A percentile compares a stretch with the other conserved stretches of the same genome.
These are phyloP conservation scores for Eutypa lata DNA, from an alignment of 2,329 filamentous ascomycete species.

Conservation along the genomic window DNA sequence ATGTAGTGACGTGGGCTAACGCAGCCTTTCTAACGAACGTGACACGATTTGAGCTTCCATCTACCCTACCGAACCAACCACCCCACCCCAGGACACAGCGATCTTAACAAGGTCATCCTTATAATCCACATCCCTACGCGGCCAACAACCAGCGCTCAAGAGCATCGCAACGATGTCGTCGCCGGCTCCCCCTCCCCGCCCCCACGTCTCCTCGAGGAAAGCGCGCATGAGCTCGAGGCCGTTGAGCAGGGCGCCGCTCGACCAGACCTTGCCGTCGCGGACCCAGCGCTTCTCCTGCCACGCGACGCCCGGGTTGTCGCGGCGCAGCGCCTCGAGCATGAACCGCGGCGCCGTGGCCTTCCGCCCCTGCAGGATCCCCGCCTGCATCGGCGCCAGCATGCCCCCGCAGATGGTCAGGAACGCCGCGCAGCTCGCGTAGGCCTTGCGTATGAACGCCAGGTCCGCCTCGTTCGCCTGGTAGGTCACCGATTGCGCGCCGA, in stretches of 20 bases:
- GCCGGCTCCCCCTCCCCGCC: too few relatives aligned
- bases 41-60: too few relatives aligned
- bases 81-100: too few relatives aligned
- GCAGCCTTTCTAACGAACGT: too few relatives aligned
- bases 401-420: conserved; percentile 40
- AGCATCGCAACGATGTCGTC: conserved; percentile 12
- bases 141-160: conserved; percentile 22
- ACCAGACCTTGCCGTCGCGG: conserved; percentile 35
- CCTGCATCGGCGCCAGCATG: conserved; percentile 25
- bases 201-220: conserved; percentile 29
- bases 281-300: conserved; percentile 38
- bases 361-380: conserved; percentile 35
- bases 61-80: too few relatives aligned
- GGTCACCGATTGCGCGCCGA: conserved; percentile 30
- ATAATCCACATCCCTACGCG: conserved; percentile 30
- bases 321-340: conserved; percentile 23
- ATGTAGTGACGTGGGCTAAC: too few relatives aligned
- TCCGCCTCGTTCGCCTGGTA: conserved; percentile 32
- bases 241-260: conserved; percentile 31
- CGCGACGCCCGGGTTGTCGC: conserved; percentile 24
- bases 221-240: conserved; percentile 31
- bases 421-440: conserved; percentile 30
- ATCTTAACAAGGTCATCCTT: conserved; percentile 25
- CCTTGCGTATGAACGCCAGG: conserved; percentile 33
- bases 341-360: conserved; percentile 33